Evolutionary conservation across 257 asterid genomes (phyloP), one percentile per base, ranked within the genome.

Genomic region (Agastache rugosa): DNA sequence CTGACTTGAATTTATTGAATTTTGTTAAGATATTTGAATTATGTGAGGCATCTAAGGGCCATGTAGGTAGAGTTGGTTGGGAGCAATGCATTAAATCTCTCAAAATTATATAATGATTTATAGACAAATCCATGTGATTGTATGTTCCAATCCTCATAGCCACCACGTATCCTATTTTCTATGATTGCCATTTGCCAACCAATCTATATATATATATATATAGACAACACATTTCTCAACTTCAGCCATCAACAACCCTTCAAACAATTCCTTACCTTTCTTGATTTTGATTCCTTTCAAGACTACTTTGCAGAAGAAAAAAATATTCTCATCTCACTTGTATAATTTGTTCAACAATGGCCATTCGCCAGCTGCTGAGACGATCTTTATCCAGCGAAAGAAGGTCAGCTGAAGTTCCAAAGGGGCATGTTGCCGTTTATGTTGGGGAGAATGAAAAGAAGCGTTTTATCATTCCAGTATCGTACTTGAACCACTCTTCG

Each of bases 121-220:
- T 51, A 63, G 75, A n/a, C 75, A 75, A 71, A 45, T 47, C 20
- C 83, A 82, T 78, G 81, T 75, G 76, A 50, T 68, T 63, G 12
- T 83, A 82, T 51, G 64, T 65, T 58, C 27, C 69, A 64, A 41
- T n/a, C 63, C 56, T 63, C 39, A 42, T 7, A 68, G 51, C 37
- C 11, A 69, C 51, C 47, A 51, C 51, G 0, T n/a, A 48, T n/a
- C 51, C 48, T 39, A 20, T 44, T n/a, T 41, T 12, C 35, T 20
- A 11, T 41, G 7, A n/a, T n/a, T n/a, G n/a, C n/a, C n/a, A 35
- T 35, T 39, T 45, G 10, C 7, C 16, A 44, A 44, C 16, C 17
- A 8, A 34, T 34, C 39, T 14, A n/a, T n/a, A n/a, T n/a, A n/a
- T n/a, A n/a, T n/a, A n/a, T n/a, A n/a, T 48, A 48, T 47, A 67